These are phyloP conservation scores for Starmera caribaea DNA, from an alignment of 805 yeast genomes.

Conservation along the genomic window DNA sequence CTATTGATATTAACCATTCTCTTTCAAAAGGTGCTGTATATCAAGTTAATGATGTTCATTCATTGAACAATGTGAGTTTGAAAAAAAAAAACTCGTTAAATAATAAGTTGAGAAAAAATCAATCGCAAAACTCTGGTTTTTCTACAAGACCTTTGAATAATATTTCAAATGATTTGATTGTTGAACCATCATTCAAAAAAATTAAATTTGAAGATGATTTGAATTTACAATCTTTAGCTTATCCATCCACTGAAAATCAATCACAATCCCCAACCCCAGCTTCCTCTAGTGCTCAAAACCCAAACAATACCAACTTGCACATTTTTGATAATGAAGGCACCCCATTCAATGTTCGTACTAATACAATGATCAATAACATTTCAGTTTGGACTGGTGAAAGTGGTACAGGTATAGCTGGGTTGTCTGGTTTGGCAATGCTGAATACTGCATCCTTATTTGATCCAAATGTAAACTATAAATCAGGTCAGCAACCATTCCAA, in stretches of 20 bases:
- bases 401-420: constrained; percentile 11
- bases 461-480: constrained; percentile 8
- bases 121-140: too few species aligned
- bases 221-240: not conserved
- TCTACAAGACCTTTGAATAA: too few species aligned
- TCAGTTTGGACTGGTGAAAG: constrained; percentile 50
- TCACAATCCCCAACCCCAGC: constrained; percentile 6
- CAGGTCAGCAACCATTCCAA: not conserved
- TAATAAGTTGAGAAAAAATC: too few species aligned
- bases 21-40: not conserved
- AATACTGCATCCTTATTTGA: constrained; percentile 14
- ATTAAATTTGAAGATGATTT: not conserved
- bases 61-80: too few species aligned
- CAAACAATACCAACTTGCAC: constrained; percentile 5
- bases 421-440: constrained; percentile 8
- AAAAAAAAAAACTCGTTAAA: too few species aligned
- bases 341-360: constrained; percentile 34
- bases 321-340: constrained; percentile 10
- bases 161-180: too few species aligned
- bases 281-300: constrained; percentile 2
- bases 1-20: constrained; percentile 1
- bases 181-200: not conserved
- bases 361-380: constrained; percentile 51
- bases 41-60: not conserved
- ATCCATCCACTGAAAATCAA: constrained; percentile 3